A percentile compares a stretch with the other conserved stretches of the same genome.
Evolutionary conservation across 257 asterid genomes (phyloP).

Genomic region (Ehretia macrophylla): DNA sequence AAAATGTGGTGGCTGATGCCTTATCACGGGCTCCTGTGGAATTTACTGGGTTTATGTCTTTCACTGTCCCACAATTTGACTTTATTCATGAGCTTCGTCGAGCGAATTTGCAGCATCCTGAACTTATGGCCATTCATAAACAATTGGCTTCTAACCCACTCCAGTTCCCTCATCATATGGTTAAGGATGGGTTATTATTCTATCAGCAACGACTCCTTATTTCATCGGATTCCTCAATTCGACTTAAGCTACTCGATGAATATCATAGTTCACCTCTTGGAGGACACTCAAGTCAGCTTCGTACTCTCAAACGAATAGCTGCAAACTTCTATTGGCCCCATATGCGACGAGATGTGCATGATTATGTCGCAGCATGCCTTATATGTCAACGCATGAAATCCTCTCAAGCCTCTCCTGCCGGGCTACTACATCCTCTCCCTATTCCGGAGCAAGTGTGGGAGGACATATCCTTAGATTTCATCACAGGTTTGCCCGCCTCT

Average conservation of each 20-base stretch:
- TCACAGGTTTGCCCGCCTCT: background rate
- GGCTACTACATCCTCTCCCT: background rate
- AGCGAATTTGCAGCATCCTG: too few species aligned
- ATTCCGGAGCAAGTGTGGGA: background rate
- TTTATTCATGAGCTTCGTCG: background rate
- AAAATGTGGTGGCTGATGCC: background rate
- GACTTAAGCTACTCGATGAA: background rate
- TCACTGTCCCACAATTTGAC: background rate
- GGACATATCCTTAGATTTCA: background rate
- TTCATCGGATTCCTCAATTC: background rate
- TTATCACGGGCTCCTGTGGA: background rate
- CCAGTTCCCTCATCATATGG: too few species aligned
- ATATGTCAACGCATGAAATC: constrained; percentile 1
- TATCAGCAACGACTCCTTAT: too few species aligned
- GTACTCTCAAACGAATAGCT: background rate
- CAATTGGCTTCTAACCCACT: background rate
- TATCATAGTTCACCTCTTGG: background rate
- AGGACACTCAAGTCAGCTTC: background rate
- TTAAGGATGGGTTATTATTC: background rate
- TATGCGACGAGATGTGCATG: background rate
- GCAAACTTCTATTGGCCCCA: background rate
- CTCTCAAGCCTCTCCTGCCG: too few species aligned
- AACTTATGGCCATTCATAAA: too few species aligned
- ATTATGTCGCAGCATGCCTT: background rate
- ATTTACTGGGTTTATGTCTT: too few species aligned